Base-by-base conservation (phyloP, 2,329 filamentous ascomycete genomes). In the Trichophyton simii region DNA sequence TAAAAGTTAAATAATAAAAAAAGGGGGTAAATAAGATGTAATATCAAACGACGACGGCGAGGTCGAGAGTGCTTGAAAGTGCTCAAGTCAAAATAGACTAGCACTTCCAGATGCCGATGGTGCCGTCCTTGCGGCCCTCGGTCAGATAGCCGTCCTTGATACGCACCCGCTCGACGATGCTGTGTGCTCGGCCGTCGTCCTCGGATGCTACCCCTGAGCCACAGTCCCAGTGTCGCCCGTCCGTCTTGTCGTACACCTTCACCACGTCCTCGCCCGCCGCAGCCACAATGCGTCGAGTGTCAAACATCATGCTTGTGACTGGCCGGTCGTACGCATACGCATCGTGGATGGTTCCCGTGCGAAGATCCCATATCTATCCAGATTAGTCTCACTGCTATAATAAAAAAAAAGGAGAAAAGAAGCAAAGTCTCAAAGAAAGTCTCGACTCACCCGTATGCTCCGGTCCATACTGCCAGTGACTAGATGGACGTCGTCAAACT, bases 211-310 rank as follows among this genome's bases (percentile, higher is more conserved):
- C 84, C 41, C 91, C 92, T 1, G 90, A 86, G 60, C 94, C 94
- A 74, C 91, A 96, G 73, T 96, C 90, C 94, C 94, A 99, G 74
- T 97, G 94, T 64, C 89, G 81, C 46, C 91, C 91, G 72, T 99
- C 94, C 2, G 90, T 87, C 80, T 97, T 97, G 77, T 99, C 94
- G 77, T 97, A 99, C 63, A 99, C 88, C 77, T 99, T 99, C 68
- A 94, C 91, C 25, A 97, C 90, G 69, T 91, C 86, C 74, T 97
- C 94, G 48, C 91, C 89, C 0, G 91, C 91, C 1, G 94, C 92
- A 59, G 88, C 84, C 38, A 94, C 91, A 67, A 99, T 99, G 58
- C 91, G 85, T 59, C 91, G 86, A 13, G 84, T 78, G 74, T 99
- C 94, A 72, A 99, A 99, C 87, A 95, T 95, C 91, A 97, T 96